phyloP scores from a whole-genome alignment of 2,329 filamentous ascomycete species.

The Trichoderma sp. region DNA sequence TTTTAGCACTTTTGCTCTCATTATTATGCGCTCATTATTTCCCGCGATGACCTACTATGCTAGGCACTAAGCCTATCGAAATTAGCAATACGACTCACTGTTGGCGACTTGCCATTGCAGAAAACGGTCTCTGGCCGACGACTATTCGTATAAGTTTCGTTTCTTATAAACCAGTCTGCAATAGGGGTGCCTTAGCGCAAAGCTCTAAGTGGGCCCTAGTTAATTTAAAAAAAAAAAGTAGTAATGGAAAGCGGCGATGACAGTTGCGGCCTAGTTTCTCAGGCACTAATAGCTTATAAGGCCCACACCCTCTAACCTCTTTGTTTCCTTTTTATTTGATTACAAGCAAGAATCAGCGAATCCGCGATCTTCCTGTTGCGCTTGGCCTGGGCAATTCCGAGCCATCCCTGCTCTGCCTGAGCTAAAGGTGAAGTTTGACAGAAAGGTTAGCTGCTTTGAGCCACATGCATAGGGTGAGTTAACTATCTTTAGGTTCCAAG shows the following conservation, averaged over 20 bases:
- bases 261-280: neutral
- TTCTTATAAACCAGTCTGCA: neutral
- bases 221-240: neutral
- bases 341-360: neutral
- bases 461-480: neutral
- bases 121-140: no score
- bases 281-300: neutral
- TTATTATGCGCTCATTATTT: no score
- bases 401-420: neutral
- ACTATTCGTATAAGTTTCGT: neutral
- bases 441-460: neutral
- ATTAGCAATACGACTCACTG: neutral
- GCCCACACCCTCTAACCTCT: neutral
- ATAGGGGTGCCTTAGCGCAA: neutral
- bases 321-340: neutral
- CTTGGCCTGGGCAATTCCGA: neutral
- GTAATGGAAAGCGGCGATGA: neutral
- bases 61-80: no score
- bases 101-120: no score
- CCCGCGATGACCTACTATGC: no score
- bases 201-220: neutral
- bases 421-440: neutral
- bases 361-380: neutral
- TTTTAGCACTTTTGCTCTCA: no score
- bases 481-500: neutral